Conservation (phyloP, 345 rosid species). For the Sisymbrium irio region DNA sequence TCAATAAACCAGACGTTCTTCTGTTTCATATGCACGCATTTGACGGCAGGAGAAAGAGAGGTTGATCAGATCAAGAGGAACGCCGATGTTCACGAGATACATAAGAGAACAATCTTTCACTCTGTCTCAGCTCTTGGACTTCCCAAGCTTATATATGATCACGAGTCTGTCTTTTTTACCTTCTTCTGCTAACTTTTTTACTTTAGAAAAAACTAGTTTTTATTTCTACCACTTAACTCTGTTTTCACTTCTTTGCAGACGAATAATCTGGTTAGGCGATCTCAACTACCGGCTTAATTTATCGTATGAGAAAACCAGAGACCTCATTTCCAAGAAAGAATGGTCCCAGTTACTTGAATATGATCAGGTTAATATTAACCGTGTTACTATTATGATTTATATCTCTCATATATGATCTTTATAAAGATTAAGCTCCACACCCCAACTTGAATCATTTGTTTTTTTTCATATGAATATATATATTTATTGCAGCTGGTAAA, state of each 20-base stretch:
- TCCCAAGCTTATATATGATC: slow-evolving; percentile 70
- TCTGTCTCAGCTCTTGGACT: slow-evolving; percentile 53
- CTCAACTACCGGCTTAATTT: slow-evolving; percentile 81
- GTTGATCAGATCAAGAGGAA: slow-evolving; percentile 89
- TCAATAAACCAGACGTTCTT: slow-evolving; percentile 83
- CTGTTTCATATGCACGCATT: slow-evolving; percentile 80
- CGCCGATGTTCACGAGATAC: slow-evolving; percentile 86
- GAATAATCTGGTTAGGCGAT: slow-evolving; percentile 92
- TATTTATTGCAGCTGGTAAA: slow-evolving; percentile 50
- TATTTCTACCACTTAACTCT: neutral
- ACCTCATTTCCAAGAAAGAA: slow-evolving; percentile 57
- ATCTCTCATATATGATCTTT: neutral
- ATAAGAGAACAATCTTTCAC: slow-evolving; percentile 68
- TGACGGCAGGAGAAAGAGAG: slow-evolving; percentile 89
- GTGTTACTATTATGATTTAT: neutral
- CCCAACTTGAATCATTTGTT: neutral
- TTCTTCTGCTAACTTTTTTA: neutral
- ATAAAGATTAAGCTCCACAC: neutral
- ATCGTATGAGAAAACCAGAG: slow-evolving; percentile 64
- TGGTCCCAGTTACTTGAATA: slow-evolving; percentile 67
- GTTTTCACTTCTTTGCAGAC: slow-evolving; percentile 47
- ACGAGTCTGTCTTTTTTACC: slow-evolving; percentile 58
- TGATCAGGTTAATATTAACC: slow-evolving; percentile 64
- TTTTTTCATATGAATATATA: neutral
- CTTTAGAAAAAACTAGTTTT: neutral